Conservation (phyloP, 106 monocot genomes). For the Platanthera zijinensis region DNA sequence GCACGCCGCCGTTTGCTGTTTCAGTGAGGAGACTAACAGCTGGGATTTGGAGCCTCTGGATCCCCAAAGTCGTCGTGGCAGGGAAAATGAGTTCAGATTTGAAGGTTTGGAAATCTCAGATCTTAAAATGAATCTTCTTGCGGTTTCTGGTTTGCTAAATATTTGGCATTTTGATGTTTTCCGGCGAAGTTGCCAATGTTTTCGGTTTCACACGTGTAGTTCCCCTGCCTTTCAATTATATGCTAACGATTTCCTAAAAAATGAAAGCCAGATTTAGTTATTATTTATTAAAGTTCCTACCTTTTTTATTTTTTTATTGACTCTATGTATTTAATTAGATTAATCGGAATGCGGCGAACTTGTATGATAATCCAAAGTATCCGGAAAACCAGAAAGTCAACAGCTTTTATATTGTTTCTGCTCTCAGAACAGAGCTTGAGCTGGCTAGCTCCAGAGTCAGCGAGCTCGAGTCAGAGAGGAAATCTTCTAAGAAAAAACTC, state of each 20-base stretch:
- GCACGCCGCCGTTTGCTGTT: conserved; percentile 6
- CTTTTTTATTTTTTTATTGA: neutral
- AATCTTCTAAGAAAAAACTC: conserved; percentile 59
- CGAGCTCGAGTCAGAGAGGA: conserved; percentile 61
- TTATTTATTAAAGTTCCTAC: neutral
- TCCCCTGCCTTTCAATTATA: neutral
- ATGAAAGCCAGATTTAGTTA: neutral
- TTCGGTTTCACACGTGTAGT: neutral
- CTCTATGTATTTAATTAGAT: conserved; percentile 23
- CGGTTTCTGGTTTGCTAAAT: neutral
- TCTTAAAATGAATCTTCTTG: neutral
- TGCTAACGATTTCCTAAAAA: neutral
- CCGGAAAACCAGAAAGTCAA: conserved; percentile 44
- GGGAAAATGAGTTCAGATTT: neutral
- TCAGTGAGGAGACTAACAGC: conserved; percentile 78
- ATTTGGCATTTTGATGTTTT: neutral
- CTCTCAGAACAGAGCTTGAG: conserved; percentile 59
- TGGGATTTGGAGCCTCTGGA: conserved; percentile 60
- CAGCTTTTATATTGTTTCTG: conserved; percentile 27
- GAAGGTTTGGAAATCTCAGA: conserved; percentile 8
- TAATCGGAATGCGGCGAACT: conserved; percentile 28
- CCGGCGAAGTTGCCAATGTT: neutral
- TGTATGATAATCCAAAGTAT: conserved; percentile 40
- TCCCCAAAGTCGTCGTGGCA: conserved; percentile 13
- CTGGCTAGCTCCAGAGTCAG: conserved; percentile 34